A percentile compares a stretch with the other conserved stretches of the same genome.
Conservation (phyloP, 2,329 filamentous ascomycete genomes). For the Fusarium concolor region DNA sequence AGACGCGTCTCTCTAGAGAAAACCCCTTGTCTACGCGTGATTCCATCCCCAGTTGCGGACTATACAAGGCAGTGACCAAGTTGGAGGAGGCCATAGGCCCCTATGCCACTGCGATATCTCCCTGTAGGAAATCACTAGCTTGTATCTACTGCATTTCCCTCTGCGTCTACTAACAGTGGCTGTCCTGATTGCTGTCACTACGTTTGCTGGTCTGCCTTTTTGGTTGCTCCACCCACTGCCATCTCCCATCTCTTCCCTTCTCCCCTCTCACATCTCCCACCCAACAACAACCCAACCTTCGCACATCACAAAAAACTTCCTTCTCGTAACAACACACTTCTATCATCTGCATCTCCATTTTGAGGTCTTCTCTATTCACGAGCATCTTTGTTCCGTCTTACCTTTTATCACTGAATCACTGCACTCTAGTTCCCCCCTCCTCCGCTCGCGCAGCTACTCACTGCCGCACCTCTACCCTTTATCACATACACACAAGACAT, state of each 20-base stretch:
- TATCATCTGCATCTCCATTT: neutral
- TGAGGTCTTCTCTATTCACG: neutral
- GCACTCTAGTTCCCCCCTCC: neutral
- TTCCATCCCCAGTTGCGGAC: neutral
- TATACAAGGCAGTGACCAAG: slow-evolving; percentile 3
- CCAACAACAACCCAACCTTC: neutral
- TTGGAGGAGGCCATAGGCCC: neutral
- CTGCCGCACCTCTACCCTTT: neutral
- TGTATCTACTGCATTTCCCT: neutral
- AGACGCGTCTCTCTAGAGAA: neutral
- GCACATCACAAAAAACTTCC: neutral
- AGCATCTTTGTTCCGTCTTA: neutral
- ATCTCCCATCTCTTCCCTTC: neutral
- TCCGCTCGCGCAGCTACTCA: neutral
- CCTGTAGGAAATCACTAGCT: neutral
- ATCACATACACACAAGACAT: neutral
- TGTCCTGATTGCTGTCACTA: neutral
- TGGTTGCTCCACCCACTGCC: slow-evolving; percentile 1
- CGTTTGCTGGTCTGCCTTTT: slow-evolving; percentile 13
- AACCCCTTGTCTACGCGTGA: slow-evolving; percentile 7
- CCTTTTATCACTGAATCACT: neutral
- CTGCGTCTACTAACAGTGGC: neutral
- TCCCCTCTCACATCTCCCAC: neutral
- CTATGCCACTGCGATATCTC: neutral
- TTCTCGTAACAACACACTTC: neutral